Evolutionary conservation across 2,329 filamentous ascomycete species (phyloP).

Genomic region (Tolypocladium capitatum): DNA sequence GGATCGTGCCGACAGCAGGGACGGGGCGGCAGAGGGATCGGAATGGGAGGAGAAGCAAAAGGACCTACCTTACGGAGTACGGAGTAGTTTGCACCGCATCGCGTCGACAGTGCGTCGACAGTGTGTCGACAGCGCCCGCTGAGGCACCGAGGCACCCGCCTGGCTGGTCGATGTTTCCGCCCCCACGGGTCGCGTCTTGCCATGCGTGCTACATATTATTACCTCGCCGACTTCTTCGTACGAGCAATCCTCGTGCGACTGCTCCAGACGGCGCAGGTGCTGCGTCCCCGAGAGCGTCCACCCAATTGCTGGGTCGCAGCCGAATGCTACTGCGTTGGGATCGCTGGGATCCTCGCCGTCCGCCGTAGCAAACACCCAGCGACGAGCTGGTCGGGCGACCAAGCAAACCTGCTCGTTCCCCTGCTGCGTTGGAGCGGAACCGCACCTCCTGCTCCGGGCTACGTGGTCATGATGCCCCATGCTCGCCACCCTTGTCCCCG

Average conservation of each 20-base stretch:
- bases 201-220: not conserved
- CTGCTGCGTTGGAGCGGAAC: not conserved
- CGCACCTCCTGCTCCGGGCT: slow-evolving; percentile 4
- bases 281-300: no score
- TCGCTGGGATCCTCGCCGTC: no score
- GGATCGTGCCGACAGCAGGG: no score
- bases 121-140: no score
- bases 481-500: not conserved
- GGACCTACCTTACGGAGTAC: no score
- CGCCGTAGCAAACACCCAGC: not conserved
- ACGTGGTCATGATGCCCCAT: not conserved
- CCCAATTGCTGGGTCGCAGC: not conserved
- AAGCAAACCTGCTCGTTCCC: not conserved
- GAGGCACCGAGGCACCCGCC: no score
- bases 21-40: no score
- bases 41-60: not conserved
- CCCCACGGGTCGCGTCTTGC: not conserved
- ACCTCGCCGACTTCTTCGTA: not conserved
- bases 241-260: not conserved
- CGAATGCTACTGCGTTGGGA: not conserved
- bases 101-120: no score
- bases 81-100: no score
- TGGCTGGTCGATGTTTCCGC: no score
- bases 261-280: no score
- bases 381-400: not conserved